phyloP scores from a whole-genome alignment of 768 basidiomycete genomes.

The Pholiota microspora region DNA sequence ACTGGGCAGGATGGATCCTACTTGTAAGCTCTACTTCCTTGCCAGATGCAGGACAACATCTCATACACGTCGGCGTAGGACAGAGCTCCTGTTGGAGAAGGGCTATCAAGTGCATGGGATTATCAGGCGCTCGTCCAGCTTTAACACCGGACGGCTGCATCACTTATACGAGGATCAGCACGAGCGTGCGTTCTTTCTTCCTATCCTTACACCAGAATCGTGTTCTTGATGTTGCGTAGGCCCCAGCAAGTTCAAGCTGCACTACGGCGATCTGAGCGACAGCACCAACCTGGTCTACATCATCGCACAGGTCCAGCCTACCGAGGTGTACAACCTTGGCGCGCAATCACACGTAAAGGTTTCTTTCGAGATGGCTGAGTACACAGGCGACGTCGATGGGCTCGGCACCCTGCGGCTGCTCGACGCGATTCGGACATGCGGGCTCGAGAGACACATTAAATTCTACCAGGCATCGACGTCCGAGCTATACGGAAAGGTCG shows the following conservation, averaged over 20 bases:
- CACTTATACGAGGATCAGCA: conserved; percentile 93
- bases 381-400: conserved; percentile 96
- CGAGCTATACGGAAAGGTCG: conserved; percentile 95
- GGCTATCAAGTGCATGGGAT: conserved; percentile 94
- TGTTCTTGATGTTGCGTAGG: conserved; percentile 32
- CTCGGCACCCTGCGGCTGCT: conserved; percentile 93
- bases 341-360: conserved; percentile 99
- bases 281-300: conserved; percentile 97
- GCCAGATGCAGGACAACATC: neutral
- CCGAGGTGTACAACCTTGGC: conserved; percentile 97
- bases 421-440: conserved; percentile 94
- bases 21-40: conserved; percentile 51
- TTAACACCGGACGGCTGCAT: conserved; percentile 95
- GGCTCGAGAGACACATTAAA: conserved; percentile 86
- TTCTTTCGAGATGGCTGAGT: conserved; percentile 99
- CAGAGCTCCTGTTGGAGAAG: conserved; percentile 80
- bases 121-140: conserved; percentile 95
- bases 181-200: conserved; percentile 58
- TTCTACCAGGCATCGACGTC: conserved; percentile 99
- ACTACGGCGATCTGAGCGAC: conserved; percentile 93
- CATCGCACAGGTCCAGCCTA: conserved; percentile 90
- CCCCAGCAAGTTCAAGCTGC: conserved; percentile 76
- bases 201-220: neutral
- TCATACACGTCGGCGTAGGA: conserved; percentile 38
- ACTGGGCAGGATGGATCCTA: conserved; percentile 98